These are phyloP conservation scores for Blastomyces silverae DNA, from an alignment of 2,329 filamentous ascomycete species.

Conservation along the genomic window DNA sequence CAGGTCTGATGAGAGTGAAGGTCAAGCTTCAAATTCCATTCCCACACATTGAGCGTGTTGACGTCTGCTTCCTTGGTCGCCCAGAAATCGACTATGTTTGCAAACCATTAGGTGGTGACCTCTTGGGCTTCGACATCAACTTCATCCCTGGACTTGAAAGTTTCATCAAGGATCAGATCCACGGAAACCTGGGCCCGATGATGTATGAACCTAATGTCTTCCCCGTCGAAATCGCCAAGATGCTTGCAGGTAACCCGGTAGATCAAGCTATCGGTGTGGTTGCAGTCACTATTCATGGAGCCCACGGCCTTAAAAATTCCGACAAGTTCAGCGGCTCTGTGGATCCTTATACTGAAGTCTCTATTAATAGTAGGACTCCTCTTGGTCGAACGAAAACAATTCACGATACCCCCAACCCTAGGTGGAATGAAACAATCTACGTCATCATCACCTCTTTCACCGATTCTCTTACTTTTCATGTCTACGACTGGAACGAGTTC, in stretches of 20 bases:
- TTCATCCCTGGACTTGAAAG: conserved; percentile 90
- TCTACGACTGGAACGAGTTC: conserved; percentile 92
- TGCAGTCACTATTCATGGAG: conserved; percentile 83
- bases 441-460: conserved; percentile 87
- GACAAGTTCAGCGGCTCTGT: conserved; percentile 89
- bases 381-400: conserved; percentile 86
- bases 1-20: conserved; percentile 92
- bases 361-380: conserved; percentile 72
- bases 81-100: conserved; percentile 94
- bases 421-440: conserved; percentile 96
- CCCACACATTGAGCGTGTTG: conserved; percentile 87
- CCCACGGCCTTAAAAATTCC: conserved; percentile 85
- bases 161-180: conserved; percentile 95
- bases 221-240: conserved; percentile 96
- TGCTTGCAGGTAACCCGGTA: conserved; percentile 87
- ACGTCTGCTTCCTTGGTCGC: conserved; percentile 87
- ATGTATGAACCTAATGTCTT: conserved; percentile 98
- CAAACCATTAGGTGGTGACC: conserved; percentile 93
- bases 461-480: conserved; percentile 73
- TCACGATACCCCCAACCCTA: conserved; percentile 74
- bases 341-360: conserved; percentile 82
- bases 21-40: conserved; percentile 95
- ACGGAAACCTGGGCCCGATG: conserved; percentile 88
- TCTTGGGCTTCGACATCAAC: conserved; percentile 96
- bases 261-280: conserved; percentile 94